These are phyloP conservation scores for Lepiota brunneoincarnata DNA, from an alignment of 768 basidiomycete genomes.

Conservation along the genomic window DNA sequence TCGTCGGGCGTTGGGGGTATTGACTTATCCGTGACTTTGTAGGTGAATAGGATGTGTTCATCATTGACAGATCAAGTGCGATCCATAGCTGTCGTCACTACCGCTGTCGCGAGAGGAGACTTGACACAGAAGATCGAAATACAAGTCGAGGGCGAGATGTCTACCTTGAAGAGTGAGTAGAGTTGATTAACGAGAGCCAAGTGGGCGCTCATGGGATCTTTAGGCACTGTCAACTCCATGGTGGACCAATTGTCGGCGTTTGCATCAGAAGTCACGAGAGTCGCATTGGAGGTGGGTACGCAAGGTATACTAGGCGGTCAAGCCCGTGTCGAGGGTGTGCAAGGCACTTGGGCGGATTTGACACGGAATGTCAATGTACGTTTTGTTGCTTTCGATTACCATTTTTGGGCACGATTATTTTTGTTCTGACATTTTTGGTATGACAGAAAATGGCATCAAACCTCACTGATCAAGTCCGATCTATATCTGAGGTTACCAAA, in stretches of 20 bases:
- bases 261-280: slow-evolving; percentile 77
- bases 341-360: slow-evolving; percentile 91
- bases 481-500: slow-evolving; percentile 88
- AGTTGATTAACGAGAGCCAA: too few species aligned
- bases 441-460: slow-evolving; percentile 88
- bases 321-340: slow-evolving; percentile 85
- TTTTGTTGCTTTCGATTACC: slow-evolving; percentile 12
- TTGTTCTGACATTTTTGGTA: too few species aligned
- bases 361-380: slow-evolving; percentile 87
- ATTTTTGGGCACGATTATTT: not conserved
- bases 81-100: slow-evolving; percentile 82
- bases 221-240: slow-evolving; percentile 88
- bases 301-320: slow-evolving; percentile 90
- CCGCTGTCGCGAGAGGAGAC: slow-evolving; percentile 88
- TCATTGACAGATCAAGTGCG: slow-evolving; percentile 80
- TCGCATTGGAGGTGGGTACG: slow-evolving; percentile 88
- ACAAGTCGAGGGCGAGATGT: slow-evolving; percentile 83
- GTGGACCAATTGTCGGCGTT: slow-evolving; percentile 88
- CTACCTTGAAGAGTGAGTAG: slow-evolving; percentile 57
- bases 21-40: slow-evolving; percentile 10
- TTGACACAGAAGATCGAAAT: slow-evolving; percentile 93
- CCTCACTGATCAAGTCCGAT: slow-evolving; percentile 83
- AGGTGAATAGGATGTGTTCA: slow-evolving; percentile 81
- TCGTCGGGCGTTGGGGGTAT: slow-evolving; percentile 12
- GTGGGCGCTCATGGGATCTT: too few species aligned